phyloP scores from a whole-genome alignment of 306 rosid species.

The Oxytropis ochrocephala region DNA sequence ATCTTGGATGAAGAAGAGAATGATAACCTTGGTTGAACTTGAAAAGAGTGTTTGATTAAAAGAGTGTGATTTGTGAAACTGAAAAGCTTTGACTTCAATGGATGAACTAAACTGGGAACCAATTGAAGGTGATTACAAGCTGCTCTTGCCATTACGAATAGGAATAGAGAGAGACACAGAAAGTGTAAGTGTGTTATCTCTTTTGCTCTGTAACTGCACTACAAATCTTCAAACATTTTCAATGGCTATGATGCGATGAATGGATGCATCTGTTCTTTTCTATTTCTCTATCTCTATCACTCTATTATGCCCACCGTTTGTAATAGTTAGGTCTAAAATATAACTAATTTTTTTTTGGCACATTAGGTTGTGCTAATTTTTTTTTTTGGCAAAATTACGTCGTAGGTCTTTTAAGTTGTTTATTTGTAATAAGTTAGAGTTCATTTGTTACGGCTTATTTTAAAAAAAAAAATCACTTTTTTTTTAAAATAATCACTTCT shows the following conservation, averaged over 20 bases:
- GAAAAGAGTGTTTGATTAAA: constrained; percentile 31
- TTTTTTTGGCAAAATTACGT: no score
- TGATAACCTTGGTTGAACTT: constrained; percentile 43
- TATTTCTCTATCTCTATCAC: neutral
- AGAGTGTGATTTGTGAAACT: constrained; percentile 31
- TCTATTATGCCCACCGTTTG: neutral
- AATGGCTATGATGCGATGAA: neutral
- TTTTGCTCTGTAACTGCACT: neutral
- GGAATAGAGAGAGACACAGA: neutral
- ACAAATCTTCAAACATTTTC: neutral
- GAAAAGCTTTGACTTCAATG: constrained; percentile 49
- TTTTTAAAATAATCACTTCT: no score
- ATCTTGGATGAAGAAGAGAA: constrained; percentile 57
- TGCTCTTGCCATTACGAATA: constrained; percentile 43
- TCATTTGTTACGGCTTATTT: no score
- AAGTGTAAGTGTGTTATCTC: neutral
- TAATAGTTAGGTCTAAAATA: neutral
- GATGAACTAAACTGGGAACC: constrained; percentile 45
- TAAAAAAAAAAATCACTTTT: no score
- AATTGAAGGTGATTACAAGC: constrained; percentile 45
- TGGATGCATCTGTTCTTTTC: neutral
- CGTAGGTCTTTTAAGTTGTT: no score
- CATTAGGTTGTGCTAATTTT: no score
- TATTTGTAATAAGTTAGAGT: no score
- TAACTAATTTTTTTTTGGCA: no score